phyloP scores from a whole-genome alignment of 1,284 basidiomycete genomes.

The Retiboletus flavoniger region DNA sequence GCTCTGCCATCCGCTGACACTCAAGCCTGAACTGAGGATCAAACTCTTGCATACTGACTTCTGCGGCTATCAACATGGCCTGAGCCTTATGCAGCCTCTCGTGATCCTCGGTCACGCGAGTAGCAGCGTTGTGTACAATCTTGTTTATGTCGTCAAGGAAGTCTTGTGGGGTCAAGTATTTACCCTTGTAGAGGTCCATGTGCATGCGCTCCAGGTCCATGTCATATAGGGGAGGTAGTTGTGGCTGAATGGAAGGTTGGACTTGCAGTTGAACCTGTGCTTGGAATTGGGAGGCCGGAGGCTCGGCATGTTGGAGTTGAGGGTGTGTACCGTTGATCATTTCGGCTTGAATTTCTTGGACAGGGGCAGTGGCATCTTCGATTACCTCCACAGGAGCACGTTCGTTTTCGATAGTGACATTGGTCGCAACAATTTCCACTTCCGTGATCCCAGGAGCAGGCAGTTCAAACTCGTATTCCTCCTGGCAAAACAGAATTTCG shows the following conservation, averaged over 20 bases:
- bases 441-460: conserved; percentile 31
- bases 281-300: conserved; percentile 30
- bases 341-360: conserved; percentile 30
- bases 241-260: conserved; percentile 12
- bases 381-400: conserved; percentile 49
- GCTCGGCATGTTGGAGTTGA: conserved; percentile 27
- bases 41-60: conserved; percentile 87
- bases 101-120: conserved; percentile 62
- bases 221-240: conserved; percentile 53
- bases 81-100: conserved; percentile 83
- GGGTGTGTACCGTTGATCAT: conserved; percentile 32
- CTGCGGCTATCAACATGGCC: conserved; percentile 85
- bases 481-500: conserved; percentile 39
- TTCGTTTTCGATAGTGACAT: conserved; percentile 41
- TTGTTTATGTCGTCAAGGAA: conserved; percentile 88
- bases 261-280: conserved; percentile 33
- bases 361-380: conserved; percentile 34
- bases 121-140: conserved; percentile 86
- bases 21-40: conserved; percentile 81
- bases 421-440: conserved; percentile 36
- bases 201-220: conserved; percentile 94
- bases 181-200: conserved; percentile 78
- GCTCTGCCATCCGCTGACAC: conserved; percentile 84
- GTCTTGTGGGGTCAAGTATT: conserved; percentile 84
- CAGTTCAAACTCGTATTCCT: conserved; percentile 66